Base-by-base conservation (phyloP, 2,329 filamentous ascomycete species). In the Pseudocercospora crystallina region DNA sequence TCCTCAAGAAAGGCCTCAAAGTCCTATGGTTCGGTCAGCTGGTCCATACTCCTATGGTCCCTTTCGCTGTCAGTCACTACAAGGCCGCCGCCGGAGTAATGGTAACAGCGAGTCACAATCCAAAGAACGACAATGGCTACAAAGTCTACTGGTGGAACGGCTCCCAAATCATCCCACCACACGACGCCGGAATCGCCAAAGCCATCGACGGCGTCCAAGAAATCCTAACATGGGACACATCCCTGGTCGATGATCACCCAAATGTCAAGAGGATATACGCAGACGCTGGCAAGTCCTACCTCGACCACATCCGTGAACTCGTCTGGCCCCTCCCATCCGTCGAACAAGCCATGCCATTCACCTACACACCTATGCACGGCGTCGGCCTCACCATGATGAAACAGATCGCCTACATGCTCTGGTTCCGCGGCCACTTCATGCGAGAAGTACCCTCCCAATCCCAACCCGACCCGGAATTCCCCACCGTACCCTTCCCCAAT, bases 81-180 rank as follows among this genome's bases (percentile, higher is more conserved):
- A 67, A 71, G 33, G 80, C 82, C 30, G 76, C 73, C 3, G 82
- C 80, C 37, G 83, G 83, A 14, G 72, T 86, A 29, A 85, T 86
- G 82, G 76, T 86, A 33, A 86, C 83, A 11, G 83, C 83, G 30
- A 84, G 80, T 61, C 82, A 84, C 66, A 85, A 86, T 58, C 82
- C 82, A 11, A 78, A 80, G 39, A 72, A 78, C 58, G 82, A 85
- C 63, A 85, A 85, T 62, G 83, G 83, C 14, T 85, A 85, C 69
- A 86, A 86, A 69, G 83, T 86, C 8, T 86, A 85, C 69, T 84
- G 80, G 72, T 73, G 72, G 12, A 85, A 84, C 61, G 83, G 82
- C 2, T 83, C 80, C 60, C 83, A 86, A 63, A 85, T 86, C 57
- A 83, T 85, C 46, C 76, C 81, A 8, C 83, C 83, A 3, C 77